A percentile compares a stretch with the other conserved stretches of the same genome.
Evolutionary conservation across 441 rosid genomes (phyloP).

Genomic region (Eutrema salsugineum): DNA sequence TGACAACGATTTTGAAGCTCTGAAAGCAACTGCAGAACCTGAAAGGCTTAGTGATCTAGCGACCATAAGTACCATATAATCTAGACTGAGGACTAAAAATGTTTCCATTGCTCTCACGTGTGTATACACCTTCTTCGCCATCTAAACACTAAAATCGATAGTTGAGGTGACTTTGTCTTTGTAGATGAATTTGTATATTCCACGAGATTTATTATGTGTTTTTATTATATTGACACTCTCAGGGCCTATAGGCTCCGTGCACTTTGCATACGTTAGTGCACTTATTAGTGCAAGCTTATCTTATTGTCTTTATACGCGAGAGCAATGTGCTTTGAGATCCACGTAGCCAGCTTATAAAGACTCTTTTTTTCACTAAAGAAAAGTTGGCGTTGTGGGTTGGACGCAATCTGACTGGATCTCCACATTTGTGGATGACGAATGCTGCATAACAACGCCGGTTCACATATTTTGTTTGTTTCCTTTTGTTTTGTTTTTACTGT

Average conservation of each 20-base stretch:
- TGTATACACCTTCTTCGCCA: background rate
- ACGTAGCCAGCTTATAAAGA: slow-evolving; percentile 12
- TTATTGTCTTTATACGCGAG: background rate
- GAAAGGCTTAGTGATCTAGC: background rate
- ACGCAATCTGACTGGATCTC: slow-evolving; percentile 24
- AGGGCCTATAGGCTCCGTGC: background rate
- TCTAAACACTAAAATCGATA: background rate
- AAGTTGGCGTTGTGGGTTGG: slow-evolving; percentile 10
- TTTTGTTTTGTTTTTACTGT: background rate
- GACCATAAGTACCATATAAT: background rate
- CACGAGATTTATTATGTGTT: background rate
- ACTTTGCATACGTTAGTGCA: background rate
- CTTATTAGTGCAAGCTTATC: background rate
- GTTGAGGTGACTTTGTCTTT: background rate
- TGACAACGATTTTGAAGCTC: background rate
- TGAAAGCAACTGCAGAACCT: background rate
- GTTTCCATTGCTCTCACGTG: background rate
- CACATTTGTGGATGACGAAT: slow-evolving; percentile 1
- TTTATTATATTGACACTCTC: background rate
- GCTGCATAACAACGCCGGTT: background rate
- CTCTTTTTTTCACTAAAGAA: background rate
- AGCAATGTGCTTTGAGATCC: slow-evolving; percentile 1
- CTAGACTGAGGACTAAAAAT: background rate
- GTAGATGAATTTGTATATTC: background rate
- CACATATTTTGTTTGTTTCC: background rate